Evolutionary conservation across 2,329 filamentous ascomycete genomes (phyloP), one percentile per base, ranked within the genome.

Genomic region (Beauveria asiatica): DNA sequence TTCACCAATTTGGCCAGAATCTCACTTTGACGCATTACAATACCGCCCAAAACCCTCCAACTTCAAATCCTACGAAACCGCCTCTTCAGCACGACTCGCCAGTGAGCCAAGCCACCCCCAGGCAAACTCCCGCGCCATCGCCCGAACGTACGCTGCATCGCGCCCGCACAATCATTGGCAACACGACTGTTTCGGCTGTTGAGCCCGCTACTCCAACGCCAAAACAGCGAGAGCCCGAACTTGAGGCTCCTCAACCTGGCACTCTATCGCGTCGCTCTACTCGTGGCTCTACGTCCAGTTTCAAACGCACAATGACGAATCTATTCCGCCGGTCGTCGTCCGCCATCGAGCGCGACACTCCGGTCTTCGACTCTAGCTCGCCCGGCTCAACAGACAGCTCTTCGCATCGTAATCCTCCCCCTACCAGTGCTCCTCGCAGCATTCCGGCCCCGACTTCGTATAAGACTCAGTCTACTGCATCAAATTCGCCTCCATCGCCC

Each of bases 401-500:
- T 2, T 62, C 68, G 5, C 69, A 70, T 41, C 65, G 71, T 54
- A 69, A 70, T 57, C 63, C 62, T 54, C 62, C 67, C 11, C 72
- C 71, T 72, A 76, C 64, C 74, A 75, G 55, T 77, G 78, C 50
- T 37, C 56, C 61, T 23, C 61, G 61, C 21, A 50, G 51, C 27
- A 62, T 62, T n/a, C 60, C 60, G 27, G 56, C 48, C 5, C 27
- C 56, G 25, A 39, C 37, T n/a, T 74, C 76, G 19, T 72, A 71
- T 45, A 78, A 76, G 13, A 78, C 75, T 21, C 77, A 76, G 55
- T 78, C 78, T n/a, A 78, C 75, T 62, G 77, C 78, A 51, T 78
- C 78, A 19, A 78, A 76, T 63, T 77, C 78, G 8, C 79, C 80
- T 5, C 78, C 80, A 2, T 82, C 80, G 21, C 81, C 80, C 6